Evolutionary conservation across 768 basidiomycete genomes (phyloP), one percentile per base, ranked within the genome.

Genomic region (Podaxis sp.): DNA sequence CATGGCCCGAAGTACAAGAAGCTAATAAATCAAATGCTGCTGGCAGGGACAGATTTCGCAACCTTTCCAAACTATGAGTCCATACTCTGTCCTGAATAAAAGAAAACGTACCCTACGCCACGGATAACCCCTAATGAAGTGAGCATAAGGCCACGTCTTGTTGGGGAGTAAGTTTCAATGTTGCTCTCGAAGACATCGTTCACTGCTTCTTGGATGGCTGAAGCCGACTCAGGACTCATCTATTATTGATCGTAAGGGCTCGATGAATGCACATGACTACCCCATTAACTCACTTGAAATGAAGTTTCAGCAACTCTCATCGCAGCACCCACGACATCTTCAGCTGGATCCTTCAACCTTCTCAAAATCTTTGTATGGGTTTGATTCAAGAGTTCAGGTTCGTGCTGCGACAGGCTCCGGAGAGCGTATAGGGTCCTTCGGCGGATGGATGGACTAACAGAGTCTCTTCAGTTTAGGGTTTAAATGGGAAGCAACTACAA

Each of bases 381-480:
- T 46, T 74, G 74, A 43, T 73, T 73, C 51, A 90, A 66, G 19
- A 87, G 69, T 24, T 81, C 79, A 3, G 76, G 64, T 36, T 86
- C 82, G 47, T 74, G 70, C 51, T 63, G 70, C 11, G 85, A 82
- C 24, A 93, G 74, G 12, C 79, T 74, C 47, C 82, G 78, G 65
- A 85, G 82, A 2, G 86, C 87, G 37, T 85, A 73, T 43, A 92
- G 71, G 11, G 88, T 81, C 50, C 89, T 83, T 63, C 86, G 80
- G 41, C 85, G 85, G 53, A 93, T 79, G 66, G 80, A 77, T 8
- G 77, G 68, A 37, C 91, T 93, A 67, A 64, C 53, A 50, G 50
- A 63, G 55, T 62, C 63, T 59, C 7, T 66, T 70, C 60, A 66
- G 64, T 55, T 47, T 36, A 56, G 40, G 61, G 41, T 54, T 43